Conservation (phyloP, 2,329 filamentous ascomycete species). For the Cryphonectria parasitica region DNA sequence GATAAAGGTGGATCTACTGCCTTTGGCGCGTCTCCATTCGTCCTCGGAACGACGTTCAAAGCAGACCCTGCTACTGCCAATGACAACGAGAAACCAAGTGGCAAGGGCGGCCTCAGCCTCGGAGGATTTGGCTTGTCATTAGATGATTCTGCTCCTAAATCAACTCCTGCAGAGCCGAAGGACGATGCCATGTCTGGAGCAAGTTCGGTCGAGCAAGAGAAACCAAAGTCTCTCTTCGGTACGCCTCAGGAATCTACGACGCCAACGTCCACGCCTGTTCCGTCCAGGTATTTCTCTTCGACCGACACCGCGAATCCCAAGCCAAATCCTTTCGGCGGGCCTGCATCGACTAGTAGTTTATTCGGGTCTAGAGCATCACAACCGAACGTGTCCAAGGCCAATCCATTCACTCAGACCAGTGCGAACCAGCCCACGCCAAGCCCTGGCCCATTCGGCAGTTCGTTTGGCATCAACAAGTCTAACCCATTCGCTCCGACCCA, state of each 20-base stretch:
- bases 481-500: conserved; percentile 31
- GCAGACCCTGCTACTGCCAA: conserved; percentile 64
- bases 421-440: conserved; percentile 28
- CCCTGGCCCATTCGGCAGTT: conserved; percentile 28
- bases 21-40: conserved; percentile 64
- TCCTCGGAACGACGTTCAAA: conserved; percentile 70
- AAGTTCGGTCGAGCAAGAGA: conserved; percentile 43
- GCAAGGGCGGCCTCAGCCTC: conserved; percentile 56
- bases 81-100: conserved; percentile 55
- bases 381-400: conserved; percentile 8
- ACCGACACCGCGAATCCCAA: conserved; percentile 12
- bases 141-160: conserved; percentile 46
- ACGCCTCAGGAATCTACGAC: conserved; percentile 46
- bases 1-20: conserved; percentile 37
- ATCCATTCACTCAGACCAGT: conserved; percentile 31
- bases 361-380: conserved; percentile 26
- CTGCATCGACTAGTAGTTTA: conserved; percentile 29
- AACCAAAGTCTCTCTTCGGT: conserved; percentile 41
- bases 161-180: conserved; percentile 40
- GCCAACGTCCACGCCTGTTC: conserved; percentile 56
- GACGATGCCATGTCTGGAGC: conserved; percentile 58
- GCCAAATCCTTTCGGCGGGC: conserved; percentile 24
- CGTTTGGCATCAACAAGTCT: conserved; percentile 13
- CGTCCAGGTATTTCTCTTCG: conserved; percentile 36
- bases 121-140: conserved; percentile 63